These are phyloP conservation scores for Micromonas pusilla DNA, from an alignment of 139 green algal genomes.

Conservation along the genomic window DNA sequence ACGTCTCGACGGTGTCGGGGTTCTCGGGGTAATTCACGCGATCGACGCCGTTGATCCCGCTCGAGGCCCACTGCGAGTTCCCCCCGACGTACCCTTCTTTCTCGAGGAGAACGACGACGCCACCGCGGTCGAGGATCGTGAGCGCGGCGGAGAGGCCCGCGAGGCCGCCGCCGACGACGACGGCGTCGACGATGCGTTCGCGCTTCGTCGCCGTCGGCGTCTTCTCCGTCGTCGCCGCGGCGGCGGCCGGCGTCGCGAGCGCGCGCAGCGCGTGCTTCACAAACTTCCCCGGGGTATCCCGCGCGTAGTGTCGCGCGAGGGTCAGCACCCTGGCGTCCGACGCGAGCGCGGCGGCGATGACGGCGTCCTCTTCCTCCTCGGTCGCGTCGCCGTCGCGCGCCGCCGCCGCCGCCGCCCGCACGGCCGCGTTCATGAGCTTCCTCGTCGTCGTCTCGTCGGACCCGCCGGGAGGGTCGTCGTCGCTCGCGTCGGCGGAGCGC, in stretches of 20 bases:
- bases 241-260: not conserved
- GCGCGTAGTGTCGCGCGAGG: constrained; percentile 10
- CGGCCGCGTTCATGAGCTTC: not conserved
- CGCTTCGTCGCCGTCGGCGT: no score
- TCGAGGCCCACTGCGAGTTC: constrained; percentile 63
- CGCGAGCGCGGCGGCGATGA: not conserved
- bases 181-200: constrained; percentile 17
- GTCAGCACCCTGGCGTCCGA: not conserved
- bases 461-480: no score
- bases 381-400: not conserved
- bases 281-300: not conserved
- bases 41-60: constrained; percentile 63
- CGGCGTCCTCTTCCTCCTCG: not conserved
- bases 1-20: constrained; percentile 39
- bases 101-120: constrained; percentile 55
- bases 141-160: constrained; percentile 49
- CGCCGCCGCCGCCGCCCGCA: not conserved
- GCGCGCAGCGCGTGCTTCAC: constrained; percentile 5
- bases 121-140: constrained; percentile 9
- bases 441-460: not conserved
- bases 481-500: not conserved
- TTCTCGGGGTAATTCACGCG: not conserved
- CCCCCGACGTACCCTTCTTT: constrained; percentile 56
- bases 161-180: constrained; percentile 52
- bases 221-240: not conserved